Evolutionary conservation across 31 red algal genomes (phyloP).

Genomic region (Bonnemaisonia californica): DNA sequence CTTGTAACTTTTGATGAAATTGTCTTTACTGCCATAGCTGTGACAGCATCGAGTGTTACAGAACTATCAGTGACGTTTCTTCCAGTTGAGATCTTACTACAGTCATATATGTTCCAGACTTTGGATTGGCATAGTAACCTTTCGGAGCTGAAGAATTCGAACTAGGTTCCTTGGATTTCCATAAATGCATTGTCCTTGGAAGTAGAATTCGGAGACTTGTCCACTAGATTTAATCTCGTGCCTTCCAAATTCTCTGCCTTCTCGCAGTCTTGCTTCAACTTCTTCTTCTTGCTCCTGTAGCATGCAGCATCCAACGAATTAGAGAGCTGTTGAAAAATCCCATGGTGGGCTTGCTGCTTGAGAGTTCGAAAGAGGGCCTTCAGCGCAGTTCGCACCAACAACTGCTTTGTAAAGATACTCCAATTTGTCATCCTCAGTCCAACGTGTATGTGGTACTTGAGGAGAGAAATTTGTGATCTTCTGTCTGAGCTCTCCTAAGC

Average conservation of each 20-base stretch:
- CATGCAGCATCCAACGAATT: neutral
- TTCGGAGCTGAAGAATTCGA: neutral
- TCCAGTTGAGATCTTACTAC: too few species aligned
- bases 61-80: too few species aligned
- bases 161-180: neutral
- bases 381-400: neutral
- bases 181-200: neutral
- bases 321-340: constrained; percentile 10
- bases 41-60: too few species aligned
- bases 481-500: neutral
- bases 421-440: neutral
- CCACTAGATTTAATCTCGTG: too few species aligned
- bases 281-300: neutral
- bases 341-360: neutral
- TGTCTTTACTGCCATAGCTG: too few species aligned
- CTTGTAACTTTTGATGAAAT: too few species aligned
- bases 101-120: too few species aligned
- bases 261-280: neutral
- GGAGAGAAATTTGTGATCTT: constrained; percentile 8
- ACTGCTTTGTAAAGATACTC: too few species aligned
- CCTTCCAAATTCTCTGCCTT: neutral
- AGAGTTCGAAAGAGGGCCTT: neutral
- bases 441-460: neutral
- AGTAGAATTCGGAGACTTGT: neutral
- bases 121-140: too few species aligned